Base-by-base conservation (phyloP, 2,329 filamentous ascomycete species). In the Emmonsiellopsis sp. region DNA sequence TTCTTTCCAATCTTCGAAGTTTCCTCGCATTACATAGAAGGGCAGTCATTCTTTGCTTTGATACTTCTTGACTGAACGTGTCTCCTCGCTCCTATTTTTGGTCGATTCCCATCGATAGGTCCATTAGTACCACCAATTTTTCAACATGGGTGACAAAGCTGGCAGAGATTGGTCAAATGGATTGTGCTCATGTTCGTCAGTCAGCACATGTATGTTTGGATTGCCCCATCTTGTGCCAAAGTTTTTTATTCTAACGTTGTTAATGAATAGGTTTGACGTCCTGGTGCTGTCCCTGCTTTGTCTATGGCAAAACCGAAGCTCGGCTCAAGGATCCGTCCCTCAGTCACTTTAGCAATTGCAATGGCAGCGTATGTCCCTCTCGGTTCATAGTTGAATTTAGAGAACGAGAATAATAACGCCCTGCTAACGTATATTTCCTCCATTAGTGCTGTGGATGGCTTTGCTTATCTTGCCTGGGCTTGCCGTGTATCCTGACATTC, bases 401-500 rank as follows among this genome's bases (percentile, higher is more conserved):
- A 10, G 10, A 10, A 48, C 11, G 9, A 8, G n/a, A 13, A 48
- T 34, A 33, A 9, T 27, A 36, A n/a, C 21, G 42, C 21, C 11
- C 7, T 21, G 32, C 42, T 39, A 42, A 51, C 40, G 13, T 37
- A 13, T 27, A 53, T n/a, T 32, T 34, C 17, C 7, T 43, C 17
- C n/a, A 36, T n/a, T 44, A 69, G 67, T 72, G 70, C 60, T 65
- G 63, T 55, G 61, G 65, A 32, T 72, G 62, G 62, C 60, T 59
- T 49, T 59, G 60, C 37, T 54, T 69, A 34, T 54, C 58, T 43
- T 63, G 62, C 46, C 62, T 62, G 47, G 66, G 66, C 5, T 59
- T 69, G 13, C 57, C 60, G 33, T 65, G 67, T 58, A 71, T 76
- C 53, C 67, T 76, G 59, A 69, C 75, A 57, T 76, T 78, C 70